Percentiles rank a stretch among this genome's conserved stretches.
Conservation (phyloP, 257 asterid species). For the Scutellaria galericulata region DNA sequence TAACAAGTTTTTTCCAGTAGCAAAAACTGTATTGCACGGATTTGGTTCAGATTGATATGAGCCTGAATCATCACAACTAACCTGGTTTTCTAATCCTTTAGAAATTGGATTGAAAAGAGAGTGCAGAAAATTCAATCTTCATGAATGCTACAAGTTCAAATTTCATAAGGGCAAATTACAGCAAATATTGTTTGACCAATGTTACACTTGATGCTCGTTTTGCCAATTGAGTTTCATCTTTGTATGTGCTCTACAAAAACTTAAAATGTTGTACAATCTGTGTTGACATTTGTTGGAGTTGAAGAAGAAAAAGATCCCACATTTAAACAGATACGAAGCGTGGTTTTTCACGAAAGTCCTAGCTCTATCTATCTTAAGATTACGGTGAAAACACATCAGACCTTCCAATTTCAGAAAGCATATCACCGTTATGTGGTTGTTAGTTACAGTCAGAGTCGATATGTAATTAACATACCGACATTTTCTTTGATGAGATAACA, state of each 20-base stretch:
- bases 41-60: neutral
- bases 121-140: neutral
- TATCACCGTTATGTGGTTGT: neutral
- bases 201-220: conserved; percentile 6
- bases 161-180: conserved; percentile 3
- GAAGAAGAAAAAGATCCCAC: neutral
- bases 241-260: conserved; percentile 1
- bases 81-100: conserved; percentile 16
- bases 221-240: conserved; percentile 9
- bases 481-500: conserved; percentile 2
- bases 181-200: conserved; percentile 1
- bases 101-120: neutral
- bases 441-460: neutral
- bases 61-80: neutral
- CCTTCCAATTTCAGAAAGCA: conserved; percentile 2
- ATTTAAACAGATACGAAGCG: neutral
- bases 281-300: neutral
- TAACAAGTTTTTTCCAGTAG: conserved; percentile 12
- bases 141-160: neutral
- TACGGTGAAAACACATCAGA: neutral
- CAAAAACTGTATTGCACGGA: conserved; percentile 6
- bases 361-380: neutral
- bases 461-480: conserved; percentile 12
- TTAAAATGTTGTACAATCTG: neutral
- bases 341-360: neutral